Evolutionary conservation across 345 rosid species (phyloP).

Genomic region (Gossypium sturtianum): DNA sequence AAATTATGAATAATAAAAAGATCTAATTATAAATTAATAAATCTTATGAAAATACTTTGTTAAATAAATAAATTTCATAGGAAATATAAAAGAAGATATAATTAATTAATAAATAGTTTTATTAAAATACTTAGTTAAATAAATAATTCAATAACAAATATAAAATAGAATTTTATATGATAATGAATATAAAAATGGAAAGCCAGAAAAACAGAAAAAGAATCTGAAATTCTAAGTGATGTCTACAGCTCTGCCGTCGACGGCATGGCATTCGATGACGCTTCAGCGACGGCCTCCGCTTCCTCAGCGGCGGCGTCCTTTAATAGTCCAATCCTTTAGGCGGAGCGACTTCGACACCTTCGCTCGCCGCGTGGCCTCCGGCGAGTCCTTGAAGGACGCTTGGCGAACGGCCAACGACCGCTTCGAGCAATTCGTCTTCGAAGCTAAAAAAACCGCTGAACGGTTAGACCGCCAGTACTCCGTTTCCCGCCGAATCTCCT

Average conservation of each 20-base stretch:
- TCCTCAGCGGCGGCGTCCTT: background rate
- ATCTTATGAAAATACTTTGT: too few relatives aligned
- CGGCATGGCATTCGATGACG: slow-evolving; percentile 8
- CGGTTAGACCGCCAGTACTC: slow-evolving; percentile 77
- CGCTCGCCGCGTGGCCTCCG: slow-evolving; percentile 52
- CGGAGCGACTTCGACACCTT: slow-evolving; percentile 61
- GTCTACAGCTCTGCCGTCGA: slow-evolving; percentile 9
- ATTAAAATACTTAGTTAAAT: background rate
- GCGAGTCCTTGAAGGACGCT: slow-evolving; percentile 67
- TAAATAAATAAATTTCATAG: too few relatives aligned
- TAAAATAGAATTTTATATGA: background rate
- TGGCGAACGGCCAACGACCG: slow-evolving; percentile 86
- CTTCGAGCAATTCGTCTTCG: slow-evolving; percentile 71
- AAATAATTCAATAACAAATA: background rate
- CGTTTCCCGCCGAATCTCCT: slow-evolving; percentile 50
- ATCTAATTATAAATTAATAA: background rate
- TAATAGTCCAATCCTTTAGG: slow-evolving; percentile 29
- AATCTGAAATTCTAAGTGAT: background rate
- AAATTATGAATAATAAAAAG: too few relatives aligned
- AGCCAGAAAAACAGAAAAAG: background rate
- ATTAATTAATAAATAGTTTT: background rate
- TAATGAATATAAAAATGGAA: background rate
- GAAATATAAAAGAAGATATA: too few relatives aligned
- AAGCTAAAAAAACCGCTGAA: slow-evolving; percentile 80
- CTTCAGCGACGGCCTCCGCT: background rate